These are phyloP conservation scores for Metarhizium guizhouense DNA, from an alignment of 2,329 filamentous ascomycete genomes.

Conservation along the genomic window DNA sequence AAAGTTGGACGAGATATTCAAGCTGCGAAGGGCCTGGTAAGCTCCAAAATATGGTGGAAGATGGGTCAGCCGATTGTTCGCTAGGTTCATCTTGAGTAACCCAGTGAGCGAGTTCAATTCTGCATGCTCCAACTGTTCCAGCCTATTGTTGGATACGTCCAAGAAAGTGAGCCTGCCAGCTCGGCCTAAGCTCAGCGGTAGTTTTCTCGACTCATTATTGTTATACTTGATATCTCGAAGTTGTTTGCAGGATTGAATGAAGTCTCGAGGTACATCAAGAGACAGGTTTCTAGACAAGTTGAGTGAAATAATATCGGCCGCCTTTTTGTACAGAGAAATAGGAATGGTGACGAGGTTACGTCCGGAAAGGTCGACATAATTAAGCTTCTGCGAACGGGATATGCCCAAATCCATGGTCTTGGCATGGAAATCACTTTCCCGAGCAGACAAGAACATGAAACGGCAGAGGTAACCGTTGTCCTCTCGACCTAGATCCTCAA, in stretches of 20 bases:
- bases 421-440: conserved; percentile 72
- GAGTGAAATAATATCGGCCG: conserved; percentile 84
- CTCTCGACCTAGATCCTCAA: conserved; percentile 90
- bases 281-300: conserved; percentile 91
- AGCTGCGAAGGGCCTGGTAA: conserved; percentile 68
- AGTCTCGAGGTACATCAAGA: conserved; percentile 88
- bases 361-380: conserved; percentile 83
- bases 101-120: conserved; percentile 67
- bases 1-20: conserved; percentile 93
- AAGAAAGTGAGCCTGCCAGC: conserved; percentile 77
- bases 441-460: conserved; percentile 87
- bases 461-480: conserved; percentile 96
- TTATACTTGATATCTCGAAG: conserved; percentile 92
- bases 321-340: conserved; percentile 85
- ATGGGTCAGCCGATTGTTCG: conserved; percentile 79
- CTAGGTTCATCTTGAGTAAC: conserved; percentile 80
- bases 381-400: conserved; percentile 80
- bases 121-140: conserved; percentile 80
- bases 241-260: conserved; percentile 87
- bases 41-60: conserved; percentile 75
- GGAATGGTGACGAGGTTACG: conserved; percentile 91
- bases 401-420: conserved; percentile 66
- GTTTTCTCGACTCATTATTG: conserved; percentile 81
- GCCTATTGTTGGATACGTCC: conserved; percentile 87
- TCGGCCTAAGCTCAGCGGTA: conserved; percentile 76